These are phyloP conservation scores for Phytopythium cucurbitacearum DNA, from an alignment of 352 stramenopile genomes.

Conservation along the genomic window DNA sequence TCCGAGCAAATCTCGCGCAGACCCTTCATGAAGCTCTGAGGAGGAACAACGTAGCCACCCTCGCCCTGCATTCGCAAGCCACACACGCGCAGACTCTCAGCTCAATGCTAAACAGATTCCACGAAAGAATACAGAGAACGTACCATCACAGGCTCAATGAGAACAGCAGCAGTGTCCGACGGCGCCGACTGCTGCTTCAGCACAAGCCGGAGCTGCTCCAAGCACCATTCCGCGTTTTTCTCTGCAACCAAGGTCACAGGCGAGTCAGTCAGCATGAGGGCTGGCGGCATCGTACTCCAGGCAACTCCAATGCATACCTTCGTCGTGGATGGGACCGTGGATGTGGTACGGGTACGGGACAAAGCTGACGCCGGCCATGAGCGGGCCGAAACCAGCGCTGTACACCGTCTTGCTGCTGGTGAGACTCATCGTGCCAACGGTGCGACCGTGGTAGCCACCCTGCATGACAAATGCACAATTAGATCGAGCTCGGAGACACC, in stretches of 20 bases:
- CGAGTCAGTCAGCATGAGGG: neutral
- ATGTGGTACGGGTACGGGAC: slow-evolving; percentile 87
- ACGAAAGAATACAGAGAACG: neutral
- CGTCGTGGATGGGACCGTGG: slow-evolving; percentile 80
- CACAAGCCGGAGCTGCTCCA: slow-evolving; percentile 82
- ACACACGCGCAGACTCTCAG: neutral
- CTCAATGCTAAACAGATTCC: neutral
- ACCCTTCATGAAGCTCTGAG: slow-evolving; percentile 90
- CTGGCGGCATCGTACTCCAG: neutral
- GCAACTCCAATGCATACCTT: slow-evolving; percentile 17
- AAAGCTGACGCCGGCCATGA: slow-evolving; percentile 80
- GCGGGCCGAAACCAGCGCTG: slow-evolving; percentile 79
- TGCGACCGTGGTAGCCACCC: slow-evolving; percentile 91
- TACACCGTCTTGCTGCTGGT: slow-evolving; percentile 91
- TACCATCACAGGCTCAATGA: slow-evolving; percentile 88
- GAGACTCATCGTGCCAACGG: slow-evolving; percentile 89
- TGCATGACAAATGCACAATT: neutral
- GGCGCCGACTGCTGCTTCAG: slow-evolving; percentile 90
- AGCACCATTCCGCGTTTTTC: slow-evolving; percentile 60
- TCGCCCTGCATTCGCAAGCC: slow-evolving; percentile 47
- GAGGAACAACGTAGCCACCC: slow-evolving; percentile 89
- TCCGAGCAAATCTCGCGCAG: slow-evolving; percentile 88
- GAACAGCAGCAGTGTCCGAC: slow-evolving; percentile 84
- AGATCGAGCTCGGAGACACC: neutral
- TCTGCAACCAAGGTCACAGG: slow-evolving; percentile 17